Evolutionary conservation across 441 rosid genomes (phyloP), one percentile per base, ranked within the genome.

Genomic region (Pelargonium citronellum): DNA sequence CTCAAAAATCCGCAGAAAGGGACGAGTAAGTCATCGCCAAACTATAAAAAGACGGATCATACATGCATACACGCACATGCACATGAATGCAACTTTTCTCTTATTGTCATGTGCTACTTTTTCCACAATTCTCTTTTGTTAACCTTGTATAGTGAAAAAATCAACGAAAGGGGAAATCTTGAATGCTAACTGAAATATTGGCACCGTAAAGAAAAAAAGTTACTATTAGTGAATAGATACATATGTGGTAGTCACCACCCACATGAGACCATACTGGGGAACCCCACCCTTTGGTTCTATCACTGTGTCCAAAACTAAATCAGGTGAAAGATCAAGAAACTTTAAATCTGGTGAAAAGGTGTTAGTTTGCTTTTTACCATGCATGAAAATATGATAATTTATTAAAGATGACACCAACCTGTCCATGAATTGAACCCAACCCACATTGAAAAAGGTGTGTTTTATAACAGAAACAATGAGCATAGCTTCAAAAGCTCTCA

Each of bases 1-100:
- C 11, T 78, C 91, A 24, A 90, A 85, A 75, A 63, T 89, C 67
- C 75, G 39, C 39, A 34, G 39, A 34, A 34, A 34, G 39, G 7
- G 39, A 34, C 39, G 39, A 34, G 39, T 34, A 34, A 34, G 39
- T 34, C 39, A 4, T 34, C 39, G 39, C 39, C 39, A 34, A 34
- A 34, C 39, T 34, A 34, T 34, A 34, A 34, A 34, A 34, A 4
- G 39, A 34, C 39, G 1, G 39, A 2, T 27, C 30, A 27, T 27
- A 27, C 30, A 27, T 27, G 30, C 30, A 2, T 27, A 27, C 30
- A 27, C 30, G 30, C 30, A 34, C 39, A 34, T 34, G 39, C 39
- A 34, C 39, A 34, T 34, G 39, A 34, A 34, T 34, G 39, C 39
- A 34, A 4, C 39, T 34, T 34, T 34, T 34, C 39, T 34, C 39